These are phyloP conservation scores for Penicillium salamii DNA, from an alignment of 495 filamentous ascomycete species.

Conservation along the genomic window DNA sequence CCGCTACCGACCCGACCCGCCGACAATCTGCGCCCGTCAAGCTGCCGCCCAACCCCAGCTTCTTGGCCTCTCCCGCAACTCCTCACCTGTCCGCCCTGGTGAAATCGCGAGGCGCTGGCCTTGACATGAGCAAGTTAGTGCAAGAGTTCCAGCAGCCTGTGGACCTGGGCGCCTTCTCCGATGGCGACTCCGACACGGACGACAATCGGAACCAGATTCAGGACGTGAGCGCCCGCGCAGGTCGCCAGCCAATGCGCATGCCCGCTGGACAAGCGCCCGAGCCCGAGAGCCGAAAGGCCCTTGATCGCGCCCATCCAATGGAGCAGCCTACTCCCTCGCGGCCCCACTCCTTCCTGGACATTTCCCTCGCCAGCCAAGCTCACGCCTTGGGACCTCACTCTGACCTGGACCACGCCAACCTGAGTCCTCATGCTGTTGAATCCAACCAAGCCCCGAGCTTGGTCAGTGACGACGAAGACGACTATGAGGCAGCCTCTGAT, in stretches of 20 bases:
- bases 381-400: conserved; percentile 31
- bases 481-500: conserved; percentile 56
- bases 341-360: conserved; percentile 32
- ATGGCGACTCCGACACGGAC: conserved; percentile 53
- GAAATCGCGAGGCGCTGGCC: conserved; percentile 58
- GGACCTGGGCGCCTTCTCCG: conserved; percentile 39
- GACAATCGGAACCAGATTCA: conserved; percentile 37
- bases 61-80: conserved; percentile 59
- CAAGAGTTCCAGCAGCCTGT: conserved; percentile 21
- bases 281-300: conserved; percentile 56
- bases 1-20: conserved; percentile 11
- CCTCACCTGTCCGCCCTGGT: conserved; percentile 75
- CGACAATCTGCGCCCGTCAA: conserved; percentile 14
- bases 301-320: conserved; percentile 27
- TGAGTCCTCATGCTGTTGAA: conserved; percentile 76
- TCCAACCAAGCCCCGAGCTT: conserved; percentile 81
- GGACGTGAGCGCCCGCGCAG: conserved; percentile 19
- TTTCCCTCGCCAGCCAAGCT: conserved; percentile 33
- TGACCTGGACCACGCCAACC: conserved; percentile 55
- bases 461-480: conserved; percentile 82
- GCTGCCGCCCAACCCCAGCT: conserved; percentile 18
- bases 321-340: conserved; percentile 34
- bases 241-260: conserved; percentile 54
- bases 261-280: conserved; percentile 53
- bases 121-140: conserved; percentile 58